These are phyloP conservation scores for Cornus florida DNA, from an alignment of 148 eudicot genomes.

Conservation along the genomic window DNA sequence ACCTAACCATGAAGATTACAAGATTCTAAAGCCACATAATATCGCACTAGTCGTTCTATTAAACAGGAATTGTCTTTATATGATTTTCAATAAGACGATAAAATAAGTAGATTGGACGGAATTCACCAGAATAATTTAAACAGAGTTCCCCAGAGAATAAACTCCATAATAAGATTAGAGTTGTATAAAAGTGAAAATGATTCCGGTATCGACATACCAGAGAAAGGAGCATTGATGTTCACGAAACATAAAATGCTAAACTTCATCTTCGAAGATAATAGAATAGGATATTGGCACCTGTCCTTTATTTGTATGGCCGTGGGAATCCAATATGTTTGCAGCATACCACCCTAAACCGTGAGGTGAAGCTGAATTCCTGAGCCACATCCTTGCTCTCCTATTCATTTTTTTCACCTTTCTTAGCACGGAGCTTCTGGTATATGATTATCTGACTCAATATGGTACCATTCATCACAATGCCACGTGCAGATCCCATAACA, in stretches of 20 bases:
- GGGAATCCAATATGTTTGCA: neutral
- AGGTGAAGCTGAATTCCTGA: neutral
- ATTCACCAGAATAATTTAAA: too few relatives aligned
- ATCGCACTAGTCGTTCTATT: too few relatives aligned
- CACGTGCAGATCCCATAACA: conserved; percentile 72
- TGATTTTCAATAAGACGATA: too few relatives aligned
- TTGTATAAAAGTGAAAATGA: too few relatives aligned
- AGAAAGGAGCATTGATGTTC: neutral
- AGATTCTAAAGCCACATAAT: too few relatives aligned
- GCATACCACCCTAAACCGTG: too few relatives aligned
- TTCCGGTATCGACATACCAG: too few relatives aligned
- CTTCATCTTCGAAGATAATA: neutral
- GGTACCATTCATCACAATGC: conserved; percentile 67
- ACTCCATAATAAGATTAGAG: too few relatives aligned
- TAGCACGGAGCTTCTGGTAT: conserved; percentile 58
- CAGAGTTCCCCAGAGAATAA: too few relatives aligned
- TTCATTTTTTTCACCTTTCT: conserved; percentile 76
- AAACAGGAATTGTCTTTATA: too few relatives aligned
- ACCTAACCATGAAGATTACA: too few relatives aligned
- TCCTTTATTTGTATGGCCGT: conserved; percentile 3
- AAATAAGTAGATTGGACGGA: too few relatives aligned
- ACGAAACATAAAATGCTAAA: neutral
- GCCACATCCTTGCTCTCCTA: conserved; percentile 22
- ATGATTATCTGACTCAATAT: conserved; percentile 78
- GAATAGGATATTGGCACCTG: neutral